Evolutionary conservation across 2,329 filamentous ascomycete species (phyloP), one percentile per base, ranked within the genome.

Genomic region (Tolypocladium amazonense): DNA sequence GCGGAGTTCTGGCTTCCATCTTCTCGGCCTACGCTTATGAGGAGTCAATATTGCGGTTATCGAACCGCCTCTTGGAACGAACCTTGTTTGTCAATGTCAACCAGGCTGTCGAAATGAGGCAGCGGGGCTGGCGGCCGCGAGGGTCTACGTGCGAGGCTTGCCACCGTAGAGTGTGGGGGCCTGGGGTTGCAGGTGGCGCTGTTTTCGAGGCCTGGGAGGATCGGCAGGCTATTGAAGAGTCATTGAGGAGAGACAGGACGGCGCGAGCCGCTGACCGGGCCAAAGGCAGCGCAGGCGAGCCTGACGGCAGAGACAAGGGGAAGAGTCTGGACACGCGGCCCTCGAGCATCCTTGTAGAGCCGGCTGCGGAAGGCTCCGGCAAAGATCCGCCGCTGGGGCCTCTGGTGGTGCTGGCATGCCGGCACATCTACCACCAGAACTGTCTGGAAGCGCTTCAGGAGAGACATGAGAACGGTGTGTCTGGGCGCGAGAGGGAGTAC

Each of bases 11-110:
- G 2, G 80, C 85, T 1, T 94, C 92, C 15, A 93, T 99, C 59
- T 97, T 99, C 75, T 87, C 93, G 0, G 93, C 94, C 0, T 99
- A 99, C 71, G 88, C 92, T 0, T 97, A 97, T 70, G 94, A 99
- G 72, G 90, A 93, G 71, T 92, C 89, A 0, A 89, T 99, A 20
- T 81, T 99, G 25, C 81, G 83, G 1, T 83, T 99, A 3, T 91
- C 94, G 0, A 96, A 93, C 70, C 83, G 88, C 4, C 85, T 99
- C 59, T 80, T 99, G 0, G 92, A 96, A 63, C 88, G 91, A 65
- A 94, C 94, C 67, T 80, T 96, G 7, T 99, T 97, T 68, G 83
- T 88, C 47, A 88, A 90, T 64, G 90, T 99, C 41, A 80, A 86
- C 52, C 83, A 89, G 65, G 87, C 91, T 6, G 85, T 89, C 9